These are phyloP conservation scores for Striga asiatica DNA, from an alignment of 257 asterid genomes.

Conservation along the genomic window DNA sequence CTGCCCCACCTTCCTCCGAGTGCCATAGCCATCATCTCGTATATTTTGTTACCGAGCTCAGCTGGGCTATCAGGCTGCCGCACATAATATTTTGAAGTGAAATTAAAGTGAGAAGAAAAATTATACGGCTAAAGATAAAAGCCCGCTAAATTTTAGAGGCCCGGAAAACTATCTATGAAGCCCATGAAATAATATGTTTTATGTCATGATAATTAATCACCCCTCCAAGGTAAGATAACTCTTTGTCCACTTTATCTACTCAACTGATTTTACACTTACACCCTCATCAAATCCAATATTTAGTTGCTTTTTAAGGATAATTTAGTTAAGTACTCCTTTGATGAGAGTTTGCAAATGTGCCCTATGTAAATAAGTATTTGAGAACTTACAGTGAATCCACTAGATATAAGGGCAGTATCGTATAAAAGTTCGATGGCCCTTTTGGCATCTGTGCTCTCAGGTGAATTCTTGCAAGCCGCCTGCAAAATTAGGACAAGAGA, in stretches of 20 bases:
- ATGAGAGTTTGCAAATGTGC: not conserved
- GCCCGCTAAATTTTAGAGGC: too few relatives aligned
- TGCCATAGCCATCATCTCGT: slow-evolving; percentile 99
- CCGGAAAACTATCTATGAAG: too few relatives aligned
- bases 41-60: slow-evolving; percentile 88
- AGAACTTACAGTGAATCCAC: slow-evolving; percentile 86
- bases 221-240: too few relatives aligned
- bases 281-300: too few relatives aligned
- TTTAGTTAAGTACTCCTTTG: not conserved
- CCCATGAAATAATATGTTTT: too few relatives aligned
- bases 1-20: slow-evolving; percentile 99
- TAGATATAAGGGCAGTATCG: slow-evolving; percentile 85
- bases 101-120: not conserved
- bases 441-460: slow-evolving; percentile 81
- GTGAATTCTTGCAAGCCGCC: slow-evolving; percentile 97
- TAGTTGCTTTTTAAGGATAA: not conserved
- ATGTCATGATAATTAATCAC: too few relatives aligned
- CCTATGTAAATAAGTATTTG: not conserved
- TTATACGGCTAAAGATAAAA: too few relatives aligned
- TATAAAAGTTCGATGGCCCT: slow-evolving; percentile 84
- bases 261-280: too few relatives aligned
- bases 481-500: slow-evolving; percentile 19
- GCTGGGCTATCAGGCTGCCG: slow-evolving; percentile 98
- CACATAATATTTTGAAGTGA: not conserved
- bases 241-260: too few relatives aligned